These are phyloP conservation scores for Rheum nobile DNA, from an alignment of 148 eudicot genomes.

Conservation along the genomic window DNA sequence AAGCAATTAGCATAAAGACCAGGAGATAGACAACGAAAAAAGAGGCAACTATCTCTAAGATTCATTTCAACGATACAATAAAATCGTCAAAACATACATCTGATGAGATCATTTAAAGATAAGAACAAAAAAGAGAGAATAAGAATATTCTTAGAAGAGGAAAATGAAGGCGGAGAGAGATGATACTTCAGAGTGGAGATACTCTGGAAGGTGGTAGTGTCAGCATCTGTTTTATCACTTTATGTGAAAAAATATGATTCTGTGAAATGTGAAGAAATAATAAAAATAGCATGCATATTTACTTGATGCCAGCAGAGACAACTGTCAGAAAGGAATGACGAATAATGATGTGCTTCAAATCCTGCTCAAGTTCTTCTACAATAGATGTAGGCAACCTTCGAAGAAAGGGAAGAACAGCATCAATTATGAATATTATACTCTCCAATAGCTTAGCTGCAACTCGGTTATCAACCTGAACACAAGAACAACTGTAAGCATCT, in stretches of 20 bases:
- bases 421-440: conserved; percentile 72
- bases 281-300: conserved; percentile 9
- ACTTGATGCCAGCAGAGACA: conserved; percentile 98
- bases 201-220: background rate
- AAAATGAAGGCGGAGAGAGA: background rate
- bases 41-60: background rate
- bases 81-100: background rate
- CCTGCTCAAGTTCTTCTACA: conserved; percentile 91
- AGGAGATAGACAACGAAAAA: background rate
- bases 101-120: background rate
- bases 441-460: conserved; percentile 65
- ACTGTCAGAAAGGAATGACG: conserved; percentile 95
- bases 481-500: conserved; percentile 9
- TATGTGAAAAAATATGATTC: background rate
- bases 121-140: background rate
- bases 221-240: background rate
- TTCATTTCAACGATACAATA: background rate
- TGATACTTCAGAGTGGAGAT: background rate
- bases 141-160: background rate
- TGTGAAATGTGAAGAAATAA: background rate
- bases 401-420: conserved; percentile 78
- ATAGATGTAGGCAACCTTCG: conserved; percentile 72
- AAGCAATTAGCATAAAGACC: background rate
- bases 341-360: conserved; percentile 90
- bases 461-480: conserved; percentile 70